phyloP scores from a whole-genome alignment of 1,284 basidiomycete genomes.

The Cryptococcus sp. region DNA sequence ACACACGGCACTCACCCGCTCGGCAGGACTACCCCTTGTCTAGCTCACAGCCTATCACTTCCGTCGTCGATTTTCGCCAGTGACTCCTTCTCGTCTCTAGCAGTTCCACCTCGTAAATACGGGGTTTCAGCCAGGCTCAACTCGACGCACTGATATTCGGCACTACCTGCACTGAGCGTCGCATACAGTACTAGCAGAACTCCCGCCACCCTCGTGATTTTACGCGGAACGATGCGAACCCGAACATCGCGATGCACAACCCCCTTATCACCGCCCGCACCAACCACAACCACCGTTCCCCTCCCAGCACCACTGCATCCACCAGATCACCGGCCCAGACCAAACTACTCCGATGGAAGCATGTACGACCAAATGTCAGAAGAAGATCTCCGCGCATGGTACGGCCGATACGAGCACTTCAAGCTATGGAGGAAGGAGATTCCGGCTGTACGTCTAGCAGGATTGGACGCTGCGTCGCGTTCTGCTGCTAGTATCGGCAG shows the following conservation, averaged over 20 bases:
- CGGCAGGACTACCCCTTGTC: too few species aligned
- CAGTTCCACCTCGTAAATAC: too few species aligned
- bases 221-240: background rate
- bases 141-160: too few species aligned
- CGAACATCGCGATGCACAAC: background rate
- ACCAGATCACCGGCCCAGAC: conserved; percentile 1
- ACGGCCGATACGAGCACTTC: conserved; percentile 12
- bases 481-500: conserved; percentile 4
- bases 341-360: conserved; percentile 17
- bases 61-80: too few species aligned
- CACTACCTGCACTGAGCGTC: too few species aligned
- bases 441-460: background rate
- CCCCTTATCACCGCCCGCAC: background rate
- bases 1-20: too few species aligned
- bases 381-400: conserved; percentile 18
- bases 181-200: too few species aligned
- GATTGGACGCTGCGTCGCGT: background rate
- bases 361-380: conserved; percentile 17
- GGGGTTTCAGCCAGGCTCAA: too few species aligned
- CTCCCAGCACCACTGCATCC: conserved; percentile 7
- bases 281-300: too few species aligned
- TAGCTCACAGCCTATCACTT: too few species aligned
- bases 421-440: conserved; percentile 18
- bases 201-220: too few species aligned
- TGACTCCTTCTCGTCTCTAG: too few species aligned